A percentile compares a stretch with the other conserved stretches of the same genome.
phyloP scores from a whole-genome alignment of 2,329 filamentous ascomycete species.

The Ascosphaera apis region DNA sequence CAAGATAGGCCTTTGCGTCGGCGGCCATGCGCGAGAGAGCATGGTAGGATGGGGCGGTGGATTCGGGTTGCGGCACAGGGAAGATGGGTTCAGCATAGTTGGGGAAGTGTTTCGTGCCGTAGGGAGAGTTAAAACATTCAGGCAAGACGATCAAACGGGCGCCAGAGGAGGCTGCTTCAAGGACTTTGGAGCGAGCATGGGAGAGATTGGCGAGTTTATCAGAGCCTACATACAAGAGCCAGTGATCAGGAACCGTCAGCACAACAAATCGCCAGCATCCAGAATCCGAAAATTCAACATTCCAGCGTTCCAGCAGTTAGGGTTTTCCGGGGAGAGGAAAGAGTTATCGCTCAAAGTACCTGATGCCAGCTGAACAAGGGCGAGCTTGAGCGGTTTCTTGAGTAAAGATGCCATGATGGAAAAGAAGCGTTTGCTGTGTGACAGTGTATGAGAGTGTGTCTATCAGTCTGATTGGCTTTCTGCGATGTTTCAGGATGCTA shows the following conservation, averaged over 20 bases:
- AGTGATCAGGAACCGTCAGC: too few relatives aligned
- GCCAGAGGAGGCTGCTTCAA: slow-evolving; percentile 52
- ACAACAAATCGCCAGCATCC: too few relatives aligned
- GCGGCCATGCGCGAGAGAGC: slow-evolving; percentile 58
- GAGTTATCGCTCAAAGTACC: slow-evolving; percentile 19
- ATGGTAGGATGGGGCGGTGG: slow-evolving; percentile 63
- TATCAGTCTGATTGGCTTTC: too few relatives aligned
- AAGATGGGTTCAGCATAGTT: slow-evolving; percentile 76
- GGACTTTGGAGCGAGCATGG: slow-evolving; percentile 59
- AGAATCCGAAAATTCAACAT: too few relatives aligned
- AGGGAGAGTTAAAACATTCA: slow-evolving; percentile 98
- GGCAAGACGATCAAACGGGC: slow-evolving; percentile 78
- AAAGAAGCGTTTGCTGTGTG: too few relatives aligned
- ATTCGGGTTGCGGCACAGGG: slow-evolving; percentile 46
- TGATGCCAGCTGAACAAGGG: slow-evolving; percentile 59
- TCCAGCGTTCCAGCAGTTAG: background rate
- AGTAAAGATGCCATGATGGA: slow-evolving; percentile 33
- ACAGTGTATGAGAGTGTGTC: too few relatives aligned
- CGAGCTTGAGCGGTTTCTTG: slow-evolving; percentile 55
- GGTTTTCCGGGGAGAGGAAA: slow-evolving; percentile 9
- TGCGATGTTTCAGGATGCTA: too few relatives aligned
- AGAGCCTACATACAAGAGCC: slow-evolving; percentile 36
- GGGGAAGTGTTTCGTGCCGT: slow-evolving; percentile 77
- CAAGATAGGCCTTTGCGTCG: slow-evolving; percentile 56
- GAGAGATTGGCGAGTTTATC: slow-evolving; percentile 72